phyloP scores from a whole-genome alignment of 257 asterid species.

The Fraxinus pennsylvanica region DNA sequence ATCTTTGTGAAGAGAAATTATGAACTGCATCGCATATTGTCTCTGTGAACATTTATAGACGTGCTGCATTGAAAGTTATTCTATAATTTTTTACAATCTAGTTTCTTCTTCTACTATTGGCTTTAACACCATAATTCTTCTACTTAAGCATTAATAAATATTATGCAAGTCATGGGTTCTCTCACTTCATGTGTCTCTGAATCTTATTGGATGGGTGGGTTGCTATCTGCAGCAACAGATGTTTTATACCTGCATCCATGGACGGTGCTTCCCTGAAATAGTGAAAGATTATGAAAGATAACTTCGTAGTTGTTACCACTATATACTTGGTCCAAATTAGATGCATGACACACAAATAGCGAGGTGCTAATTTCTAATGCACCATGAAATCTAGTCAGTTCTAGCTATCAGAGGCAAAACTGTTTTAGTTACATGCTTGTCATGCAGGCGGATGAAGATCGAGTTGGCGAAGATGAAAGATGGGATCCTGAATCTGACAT shows the following conservation, averaged over 20 bases:
- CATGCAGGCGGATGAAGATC: conserved; percentile 54
- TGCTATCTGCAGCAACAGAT: not conserved
- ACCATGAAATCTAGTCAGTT: conserved; percentile 2
- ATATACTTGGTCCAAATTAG: not conserved
- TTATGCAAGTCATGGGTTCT: conserved; percentile 11
- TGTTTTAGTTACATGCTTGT: not conserved
- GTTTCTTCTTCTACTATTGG: not conserved
- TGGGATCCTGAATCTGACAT: conserved; percentile 49
- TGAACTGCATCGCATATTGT: not conserved
- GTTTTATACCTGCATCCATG: not conserved
- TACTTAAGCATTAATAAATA: not conserved
- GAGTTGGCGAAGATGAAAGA: conserved; percentile 47
- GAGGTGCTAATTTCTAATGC: not conserved
- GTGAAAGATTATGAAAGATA: not conserved
- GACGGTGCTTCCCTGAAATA: not conserved
- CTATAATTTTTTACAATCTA: not conserved
- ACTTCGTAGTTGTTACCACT: not conserved
- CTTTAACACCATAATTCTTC: not conserved
- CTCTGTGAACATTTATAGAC: not conserved
- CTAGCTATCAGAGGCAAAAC: not conserved
- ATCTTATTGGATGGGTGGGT: conserved; percentile 1
- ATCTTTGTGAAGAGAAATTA: not conserved
- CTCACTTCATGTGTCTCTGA: not conserved
- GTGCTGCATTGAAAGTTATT: not conserved
- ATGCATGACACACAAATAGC: not conserved